Conservation (phyloP, 176 grass and related monocot genomes). For the Thalia dealbata region DNA sequence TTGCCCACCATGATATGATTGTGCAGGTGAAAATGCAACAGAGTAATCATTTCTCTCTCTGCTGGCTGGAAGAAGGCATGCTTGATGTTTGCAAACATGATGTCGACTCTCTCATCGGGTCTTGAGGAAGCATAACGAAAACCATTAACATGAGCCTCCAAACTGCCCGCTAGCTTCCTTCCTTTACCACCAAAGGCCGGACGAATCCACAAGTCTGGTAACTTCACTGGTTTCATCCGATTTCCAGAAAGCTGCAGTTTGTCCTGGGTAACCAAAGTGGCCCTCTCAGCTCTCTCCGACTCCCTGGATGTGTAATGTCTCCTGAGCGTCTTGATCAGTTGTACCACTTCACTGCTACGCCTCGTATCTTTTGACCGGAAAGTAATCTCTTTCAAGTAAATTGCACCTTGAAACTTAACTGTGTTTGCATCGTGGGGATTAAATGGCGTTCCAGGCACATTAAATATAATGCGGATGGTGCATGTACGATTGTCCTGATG, state of each 20-base stretch:
- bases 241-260: slow-evolving; percentile 58
- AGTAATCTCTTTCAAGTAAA: slow-evolving; percentile 76
- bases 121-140: slow-evolving; percentile 69
- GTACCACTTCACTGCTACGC: slow-evolving; percentile 83
- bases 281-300: slow-evolving; percentile 85
- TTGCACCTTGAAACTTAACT: slow-evolving; percentile 53
- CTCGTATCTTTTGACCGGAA: slow-evolving; percentile 66
- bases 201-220: slow-evolving; percentile 77
- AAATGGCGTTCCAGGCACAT: slow-evolving; percentile 77
- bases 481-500: slow-evolving; percentile 67
- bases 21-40: slow-evolving; percentile 78
- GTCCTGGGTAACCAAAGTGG: slow-evolving; percentile 85
- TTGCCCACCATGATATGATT: slow-evolving; percentile 93
- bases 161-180: slow-evolving; percentile 55
- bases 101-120: slow-evolving; percentile 67
- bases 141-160: slow-evolving; percentile 86
- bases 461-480: slow-evolving; percentile 68
- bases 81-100: slow-evolving; percentile 86
- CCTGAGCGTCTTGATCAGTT: slow-evolving; percentile 73
- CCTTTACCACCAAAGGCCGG: slow-evolving; percentile 68
- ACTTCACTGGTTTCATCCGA: slow-evolving; percentile 55
- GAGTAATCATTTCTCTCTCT: slow-evolving; percentile 88
- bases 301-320: slow-evolving; percentile 76
- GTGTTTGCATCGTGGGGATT: slow-evolving; percentile 48
- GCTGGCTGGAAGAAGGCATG: slow-evolving; percentile 91